Evolutionary conservation across 75 land plant species (phyloP), one percentile per base, ranked within the genome.

Genomic region (Adiantum capillusveneris): DNA sequence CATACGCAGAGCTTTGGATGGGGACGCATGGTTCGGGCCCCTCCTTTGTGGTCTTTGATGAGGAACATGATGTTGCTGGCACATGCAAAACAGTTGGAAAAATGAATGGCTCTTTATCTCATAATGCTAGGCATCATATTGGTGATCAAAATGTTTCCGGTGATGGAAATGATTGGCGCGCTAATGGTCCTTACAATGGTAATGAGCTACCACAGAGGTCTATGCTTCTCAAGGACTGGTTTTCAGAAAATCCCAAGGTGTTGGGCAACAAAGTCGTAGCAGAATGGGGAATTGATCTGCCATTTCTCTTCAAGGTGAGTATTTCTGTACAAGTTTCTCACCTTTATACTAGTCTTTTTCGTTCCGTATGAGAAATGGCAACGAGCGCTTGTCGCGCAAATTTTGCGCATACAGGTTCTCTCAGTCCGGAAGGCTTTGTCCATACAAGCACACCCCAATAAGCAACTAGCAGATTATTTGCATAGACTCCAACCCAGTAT

Each of bases 371-470:
- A n/a, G n/a, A n/a, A n/a, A n/a, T n/a, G n/a, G n/a, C n/a, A n/a
- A n/a, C n/a, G n/a, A n/a, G n/a, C n/a, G n/a, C n/a, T n/a, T n/a
- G n/a, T n/a, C n/a, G n/a, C n/a, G n/a, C n/a, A n/a, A n/a, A n/a
- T n/a, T n/a, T n/a, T n/a, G n/a, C n/a, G n/a, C n/a, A 34, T 34
- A 9, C 43, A 93, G 98, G 87, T 93, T 22, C 81, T 93, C 42
- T 93, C 98, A 7, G 87, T 93, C 59, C 80, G 74, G 19, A 93
- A 93, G 64, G 85, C 98, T 53, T 65, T 93, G 65, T 93, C 98
- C n/a, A 93, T 93, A 31, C 98, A 93, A 63, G 90, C 98, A 31
- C 98, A 93, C 64, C 98, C 98, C 18, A 96, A 93, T 71, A 93
- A 93, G 75, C 70, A 81, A 28, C 77, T 88, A 61, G 98, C 98